Percentiles rank a stretch among this genome's conserved stretches.
phyloP scores from a whole-genome alignment of 2,329 filamentous ascomycete species.

The Trichoderma atroviride region DNA sequence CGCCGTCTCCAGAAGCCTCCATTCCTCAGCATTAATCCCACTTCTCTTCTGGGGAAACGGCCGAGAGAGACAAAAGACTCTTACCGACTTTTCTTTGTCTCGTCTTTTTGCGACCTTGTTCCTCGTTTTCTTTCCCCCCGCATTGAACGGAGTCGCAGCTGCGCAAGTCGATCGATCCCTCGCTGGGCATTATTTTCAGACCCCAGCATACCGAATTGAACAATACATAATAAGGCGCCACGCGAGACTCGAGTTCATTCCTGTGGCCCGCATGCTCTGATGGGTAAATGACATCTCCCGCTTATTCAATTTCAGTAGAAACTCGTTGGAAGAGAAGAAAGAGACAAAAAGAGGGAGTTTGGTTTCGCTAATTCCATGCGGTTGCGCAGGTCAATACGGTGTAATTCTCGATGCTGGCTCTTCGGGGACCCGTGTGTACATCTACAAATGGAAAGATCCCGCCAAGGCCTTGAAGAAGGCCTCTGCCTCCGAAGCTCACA shows the following conservation, averaged over 20 bases:
- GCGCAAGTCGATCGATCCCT: constrained; percentile 1
- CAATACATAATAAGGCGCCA: not conserved
- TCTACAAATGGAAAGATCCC: constrained; percentile 91
- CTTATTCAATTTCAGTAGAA: too few relatives aligned
- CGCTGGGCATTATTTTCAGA: not conserved
- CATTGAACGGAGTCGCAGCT: constrained; percentile 1
- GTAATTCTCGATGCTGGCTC: constrained; percentile 97
- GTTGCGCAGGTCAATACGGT: constrained; percentile 68
- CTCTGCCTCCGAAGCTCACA: constrained; percentile 51
- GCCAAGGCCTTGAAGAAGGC: constrained; percentile 62
- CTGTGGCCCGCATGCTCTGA: constrained; percentile 3
- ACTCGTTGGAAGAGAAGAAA: not conserved
- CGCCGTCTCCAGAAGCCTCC: constrained; percentile 11
- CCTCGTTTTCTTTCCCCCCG: not conserved
- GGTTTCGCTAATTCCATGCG: constrained; percentile 9
- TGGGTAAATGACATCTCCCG: constrained; percentile 7
- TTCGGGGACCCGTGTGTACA: constrained; percentile 90
- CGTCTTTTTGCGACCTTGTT: not conserved
- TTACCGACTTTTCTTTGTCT: not conserved
- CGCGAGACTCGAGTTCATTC: not conserved
- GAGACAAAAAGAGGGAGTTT: not conserved
- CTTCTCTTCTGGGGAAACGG: not conserved
- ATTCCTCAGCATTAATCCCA: constrained; percentile 3
- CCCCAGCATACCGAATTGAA: not conserved
- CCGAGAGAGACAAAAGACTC: not conserved